Base-by-base conservation (phyloP, 1,139 yeast species). In the Candida albicans region DNA sequence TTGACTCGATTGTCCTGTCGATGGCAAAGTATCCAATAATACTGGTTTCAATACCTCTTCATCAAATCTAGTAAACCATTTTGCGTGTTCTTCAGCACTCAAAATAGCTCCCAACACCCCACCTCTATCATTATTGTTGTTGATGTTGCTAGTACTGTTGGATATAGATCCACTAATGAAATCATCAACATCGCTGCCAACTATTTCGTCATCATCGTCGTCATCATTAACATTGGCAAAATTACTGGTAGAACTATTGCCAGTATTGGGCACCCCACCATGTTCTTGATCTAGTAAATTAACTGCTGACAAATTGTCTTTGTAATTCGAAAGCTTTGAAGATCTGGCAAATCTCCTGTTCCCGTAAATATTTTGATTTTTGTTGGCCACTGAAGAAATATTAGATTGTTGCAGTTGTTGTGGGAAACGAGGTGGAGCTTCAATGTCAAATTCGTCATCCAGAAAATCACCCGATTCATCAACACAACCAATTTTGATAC, bases 11-110 rank as follows among this genome's bases (percentile, higher is more conserved):
- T 34, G 37, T 8, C 38, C 40, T 33, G 43, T 18, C 13, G 49
- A 54, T 4, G 71, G 70, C 30, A 64, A 45, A 40, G 68, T 74
- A 56, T 93, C 99, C 50, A 93, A 75, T 46, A 93, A 75, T 0
- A 93, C 98, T 0, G 99, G 99, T 62, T 93, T 95, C 53, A 93
- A 75, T n/a, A 93, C 95, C 59, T 89, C 87, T 55, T 93, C 96
- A 61, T 93, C 99, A 61, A 93, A 88, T 55, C 82, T 85, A 24
- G 89, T 84, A 64, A 93, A 93, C 97, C 99, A 93, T 57, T 81
- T 82, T 10, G 95, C 87, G 49, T 84, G 88, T 49, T 84, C 89
- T 54, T 86, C 95, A 6, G 87, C 81, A 50, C 79, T 77, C 34
- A 73, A 57, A 46, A 73, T 67, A 4, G 76, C 70, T 2, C 73